Percentiles rank a stretch among this genome's conserved stretches.
phyloP scores from a whole-genome alignment of 805 yeast species.

The Ogataea neopini region DNA sequence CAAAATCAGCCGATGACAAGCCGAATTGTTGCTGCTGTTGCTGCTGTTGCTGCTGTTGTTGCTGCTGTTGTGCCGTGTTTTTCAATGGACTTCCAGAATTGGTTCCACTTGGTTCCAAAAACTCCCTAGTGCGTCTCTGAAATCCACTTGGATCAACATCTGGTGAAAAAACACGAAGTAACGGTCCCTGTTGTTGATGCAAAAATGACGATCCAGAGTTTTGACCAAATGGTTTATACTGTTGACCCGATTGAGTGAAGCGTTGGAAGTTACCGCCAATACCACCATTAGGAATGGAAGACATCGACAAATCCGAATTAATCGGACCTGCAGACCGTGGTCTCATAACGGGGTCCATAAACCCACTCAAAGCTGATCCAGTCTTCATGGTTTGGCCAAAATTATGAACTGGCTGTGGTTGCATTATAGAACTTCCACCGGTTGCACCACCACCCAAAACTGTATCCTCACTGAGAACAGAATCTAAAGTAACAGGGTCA shows the following conservation, averaged over 20 bases:
- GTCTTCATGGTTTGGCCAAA: constrained; percentile 10
- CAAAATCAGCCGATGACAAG: constrained; percentile 23
- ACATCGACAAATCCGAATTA: constrained; percentile 19
- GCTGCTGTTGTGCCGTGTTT: not conserved
- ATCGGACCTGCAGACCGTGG: constrained; percentile 51
- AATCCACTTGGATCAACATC: constrained; percentile 25
- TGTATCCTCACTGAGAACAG: constrained; percentile 35
- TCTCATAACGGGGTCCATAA: constrained; percentile 31
- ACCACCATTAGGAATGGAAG: constrained; percentile 11
- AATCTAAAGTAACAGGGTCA: constrained; percentile 41
- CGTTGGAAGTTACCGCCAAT: constrained; percentile 5
- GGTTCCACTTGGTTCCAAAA: constrained; percentile 14
- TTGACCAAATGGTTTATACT: constrained; percentile 9
- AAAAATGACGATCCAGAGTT: constrained; percentile 11
- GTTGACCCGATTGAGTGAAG: constrained; percentile 14
- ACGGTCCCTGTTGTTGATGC: constrained; percentile 18
- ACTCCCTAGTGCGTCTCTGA: constrained; percentile 24
- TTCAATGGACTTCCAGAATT: constrained; percentile 9
- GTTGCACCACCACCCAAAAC: constrained; percentile 5
- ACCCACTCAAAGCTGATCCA: constrained; percentile 9
- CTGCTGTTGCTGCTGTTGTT: not conserved
- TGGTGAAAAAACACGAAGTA: constrained; percentile 32
- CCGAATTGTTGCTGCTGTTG: constrained; percentile 13
- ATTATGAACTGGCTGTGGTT: constrained; percentile 19
- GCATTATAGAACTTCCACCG: constrained; percentile 8